Conservation (phyloP, 2,329 filamentous ascomycete genomes). For the Dichotomopilus funicola region DNA sequence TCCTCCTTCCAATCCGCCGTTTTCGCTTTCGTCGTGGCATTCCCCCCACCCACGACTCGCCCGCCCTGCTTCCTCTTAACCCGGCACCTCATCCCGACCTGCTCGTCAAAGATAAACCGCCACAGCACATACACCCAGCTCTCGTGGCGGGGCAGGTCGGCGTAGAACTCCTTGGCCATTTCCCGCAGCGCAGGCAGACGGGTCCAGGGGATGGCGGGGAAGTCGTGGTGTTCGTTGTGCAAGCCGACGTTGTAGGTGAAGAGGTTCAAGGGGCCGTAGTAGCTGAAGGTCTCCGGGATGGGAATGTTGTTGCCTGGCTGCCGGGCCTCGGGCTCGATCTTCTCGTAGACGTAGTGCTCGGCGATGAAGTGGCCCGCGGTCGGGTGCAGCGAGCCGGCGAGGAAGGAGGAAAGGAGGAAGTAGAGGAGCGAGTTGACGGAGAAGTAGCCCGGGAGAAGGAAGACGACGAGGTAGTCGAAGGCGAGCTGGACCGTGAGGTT, state of each 20-base stretch:
- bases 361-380: conserved; percentile 97
- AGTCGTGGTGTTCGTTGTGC: conserved; percentile 99
- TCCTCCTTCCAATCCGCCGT: conserved; percentile 56
- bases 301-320: conserved; percentile 56
- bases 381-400: conserved; percentile 88
- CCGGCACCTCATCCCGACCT: conserved; percentile 82
- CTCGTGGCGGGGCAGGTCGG: conserved; percentile 73
- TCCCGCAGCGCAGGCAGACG: conserved; percentile 68
- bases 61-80: conserved; percentile 85
- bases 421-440: conserved; percentile 67
- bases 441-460: conserved; percentile 34
- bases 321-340: conserved; percentile 47
- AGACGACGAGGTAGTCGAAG: conserved; percentile 69
- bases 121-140: conserved; percentile 93
- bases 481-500: conserved; percentile 71
- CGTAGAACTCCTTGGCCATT: conserved; percentile 87
- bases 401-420: conserved; percentile 81
- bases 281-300: conserved; percentile 91
- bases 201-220: conserved; percentile 95
- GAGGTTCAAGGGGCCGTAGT: conserved; percentile 89
- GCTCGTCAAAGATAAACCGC: conserved; percentile 88
- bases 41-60: conserved; percentile 47
- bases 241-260: conserved; percentile 95
- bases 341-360: conserved; percentile 84
- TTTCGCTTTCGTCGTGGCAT: conserved; percentile 36